phyloP scores from a whole-genome alignment of 176 grass and related monocot genomes.

The Lolium perenne region DNA sequence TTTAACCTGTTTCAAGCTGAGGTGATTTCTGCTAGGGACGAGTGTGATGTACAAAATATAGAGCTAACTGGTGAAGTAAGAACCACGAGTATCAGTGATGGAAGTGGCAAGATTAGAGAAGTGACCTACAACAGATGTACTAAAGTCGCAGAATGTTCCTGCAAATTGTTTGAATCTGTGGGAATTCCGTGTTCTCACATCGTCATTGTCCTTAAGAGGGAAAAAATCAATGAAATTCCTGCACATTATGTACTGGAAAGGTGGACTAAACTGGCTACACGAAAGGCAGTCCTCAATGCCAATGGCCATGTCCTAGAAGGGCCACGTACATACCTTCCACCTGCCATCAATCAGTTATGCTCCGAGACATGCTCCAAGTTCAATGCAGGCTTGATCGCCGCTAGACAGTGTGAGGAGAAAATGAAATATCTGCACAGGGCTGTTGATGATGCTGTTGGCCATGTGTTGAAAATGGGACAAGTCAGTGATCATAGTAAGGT shows the following conservation, averaged over 20 bases:
- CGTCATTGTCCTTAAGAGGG: not conserved
- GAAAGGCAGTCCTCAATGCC: not conserved
- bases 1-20: constrained; percentile 3
- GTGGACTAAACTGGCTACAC: constrained; percentile 23
- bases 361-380: not conserved
- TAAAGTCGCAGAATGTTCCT: not conserved
- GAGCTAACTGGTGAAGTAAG: not conserved
- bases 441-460: not conserved
- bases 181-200: constrained; percentile 20
- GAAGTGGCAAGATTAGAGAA: constrained; percentile 17
- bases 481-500: not conserved
- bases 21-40: not conserved
- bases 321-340: not conserved
- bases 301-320: not conserved
- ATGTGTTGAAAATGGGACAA: not conserved
- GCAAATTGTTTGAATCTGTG: not conserved
- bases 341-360: not conserved
- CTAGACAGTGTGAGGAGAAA: not conserved
- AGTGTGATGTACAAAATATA: not conserved
- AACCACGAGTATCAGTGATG: not conserved
- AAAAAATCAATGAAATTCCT: not conserved
- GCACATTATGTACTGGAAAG: not conserved
- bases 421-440: not conserved
- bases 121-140: not conserved
- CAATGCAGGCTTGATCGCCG: not conserved